Evolutionary conservation across 2,329 filamentous ascomycete genomes (phyloP), one percentile per base, ranked within the genome.

Genomic region (Colletotrichum lentis): DNA sequence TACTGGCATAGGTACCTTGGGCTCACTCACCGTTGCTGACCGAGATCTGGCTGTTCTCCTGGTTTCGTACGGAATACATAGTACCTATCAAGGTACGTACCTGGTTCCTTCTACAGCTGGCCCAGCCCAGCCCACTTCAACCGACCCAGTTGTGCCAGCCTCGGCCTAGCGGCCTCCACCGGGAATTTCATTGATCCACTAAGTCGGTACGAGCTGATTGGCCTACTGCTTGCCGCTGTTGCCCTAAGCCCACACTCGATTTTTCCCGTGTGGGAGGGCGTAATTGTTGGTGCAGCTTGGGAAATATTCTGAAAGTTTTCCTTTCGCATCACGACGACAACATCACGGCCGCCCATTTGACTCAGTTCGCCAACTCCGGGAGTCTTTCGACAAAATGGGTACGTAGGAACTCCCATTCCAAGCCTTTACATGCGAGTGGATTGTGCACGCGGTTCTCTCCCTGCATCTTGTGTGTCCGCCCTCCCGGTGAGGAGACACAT

Each of bases 371-470:
- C 79, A 78, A 81, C 77, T 76, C 77, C 66, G 79, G 77, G 76
- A 78, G 74, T 76, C 73, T 78, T 77, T 76, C 84, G 83, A 81
- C 83, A 86, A 82, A 81, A 88, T 88, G 86, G 86, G 86, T 88
- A 88, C 82, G 86, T 85, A 84, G 78, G 74, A 76, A 72, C 71
- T 77, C 75, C 76, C 76, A 74, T 77, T 62, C 75, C 74, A 75
- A 79, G 77, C 77, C 78, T 78, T 77, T 76, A 73, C 69, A 71
- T 77, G 76, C 76, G 75, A 77, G 76, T 77, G 75, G 75, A 73
- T 50, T 61, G 24, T 66, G 66, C 62, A 61, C 55, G 71, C 70
- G n/a, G 55, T 49, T 43, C 54, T 46, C 18, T 57, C 27, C 27
- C 27, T 31, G 47, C 24, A 43, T 31, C 31, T 37, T 35, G 37